Percentiles rank a stretch among this genome's conserved stretches.
Conservation (phyloP, 805 yeast genomes). For the Candida patagonica region DNA sequence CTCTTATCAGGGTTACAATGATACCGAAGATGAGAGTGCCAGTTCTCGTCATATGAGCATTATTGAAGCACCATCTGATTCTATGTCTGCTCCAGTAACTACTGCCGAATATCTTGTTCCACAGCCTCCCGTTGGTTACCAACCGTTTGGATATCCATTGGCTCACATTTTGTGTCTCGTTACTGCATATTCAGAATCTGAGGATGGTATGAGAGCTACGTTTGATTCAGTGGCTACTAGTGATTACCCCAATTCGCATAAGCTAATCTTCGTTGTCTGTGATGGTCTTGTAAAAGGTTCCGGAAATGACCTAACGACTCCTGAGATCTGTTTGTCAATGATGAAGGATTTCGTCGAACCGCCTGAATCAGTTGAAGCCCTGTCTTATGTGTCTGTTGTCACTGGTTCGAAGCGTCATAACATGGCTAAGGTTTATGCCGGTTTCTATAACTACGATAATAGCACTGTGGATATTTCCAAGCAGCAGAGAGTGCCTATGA, state of each 20-base stretch:
- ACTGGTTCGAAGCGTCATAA: conserved; percentile 92
- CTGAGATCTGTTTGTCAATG: conserved; percentile 81
- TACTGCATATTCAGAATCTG: conserved; percentile 93
- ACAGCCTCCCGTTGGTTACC: conserved; percentile 83
- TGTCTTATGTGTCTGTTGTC: conserved; percentile 92
- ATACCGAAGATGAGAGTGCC: conserved; percentile 4
- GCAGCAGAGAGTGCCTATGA: conserved; percentile 73
- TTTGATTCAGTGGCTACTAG: conserved; percentile 91
- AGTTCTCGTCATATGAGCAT: not conserved
- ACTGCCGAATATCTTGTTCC: conserved; percentile 52
- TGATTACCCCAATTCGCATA: conserved; percentile 92
- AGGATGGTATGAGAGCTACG: conserved; percentile 75
- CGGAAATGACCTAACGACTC: conserved; percentile 80
- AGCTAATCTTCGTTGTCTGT: conserved; percentile 73
- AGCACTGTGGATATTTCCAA: conserved; percentile 64
- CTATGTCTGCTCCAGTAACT: conserved; percentile 6
- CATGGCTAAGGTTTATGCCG: conserved; percentile 95
- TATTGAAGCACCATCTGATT: conserved; percentile 1
- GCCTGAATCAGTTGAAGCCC: conserved; percentile 65
- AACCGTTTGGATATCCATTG: conserved; percentile 78
- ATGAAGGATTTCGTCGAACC: conserved; percentile 71
- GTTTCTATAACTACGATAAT: conserved; percentile 82
- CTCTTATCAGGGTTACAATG: conserved; percentile 20
- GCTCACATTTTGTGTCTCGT: conserved; percentile 67
- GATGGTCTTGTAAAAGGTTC: conserved; percentile 94